A percentile compares a stretch with the other conserved stretches of the same genome.
Evolutionary conservation across 1,284 basidiomycete genomes (phyloP).

Genomic region (Lentinus polychrous): DNA sequence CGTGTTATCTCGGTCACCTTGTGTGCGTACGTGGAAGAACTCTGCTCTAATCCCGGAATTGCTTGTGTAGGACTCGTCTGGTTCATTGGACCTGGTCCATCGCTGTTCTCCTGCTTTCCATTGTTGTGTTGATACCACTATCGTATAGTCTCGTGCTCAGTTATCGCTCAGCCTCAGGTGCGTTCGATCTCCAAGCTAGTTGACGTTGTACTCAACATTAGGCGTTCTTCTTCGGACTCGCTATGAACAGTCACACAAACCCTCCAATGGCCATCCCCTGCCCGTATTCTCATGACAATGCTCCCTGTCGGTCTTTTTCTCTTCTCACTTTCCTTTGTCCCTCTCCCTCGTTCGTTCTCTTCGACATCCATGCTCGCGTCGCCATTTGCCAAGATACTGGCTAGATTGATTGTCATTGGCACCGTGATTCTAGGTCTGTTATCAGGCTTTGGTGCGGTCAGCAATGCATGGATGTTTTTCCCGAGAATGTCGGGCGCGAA

Average conservation of each 20-base stretch:
- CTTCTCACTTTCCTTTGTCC: constrained; percentile 55
- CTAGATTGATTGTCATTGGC: constrained; percentile 68
- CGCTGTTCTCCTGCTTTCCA: constrained; percentile 43
- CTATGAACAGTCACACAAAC: constrained; percentile 18
- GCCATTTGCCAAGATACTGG: constrained; percentile 38
- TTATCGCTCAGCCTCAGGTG: constrained; percentile 19
- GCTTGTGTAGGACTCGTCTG: constrained; percentile 41
- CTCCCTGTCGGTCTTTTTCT: constrained; percentile 51
- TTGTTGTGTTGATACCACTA: constrained; percentile 56
- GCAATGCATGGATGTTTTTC: constrained; percentile 50
- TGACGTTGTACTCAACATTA: constrained; percentile 8
- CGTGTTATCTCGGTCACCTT: constrained; percentile 20
- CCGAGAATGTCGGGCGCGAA: constrained; percentile 21
- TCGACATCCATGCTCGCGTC: constrained; percentile 25
- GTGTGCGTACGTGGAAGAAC: not conserved
- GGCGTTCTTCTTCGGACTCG: constrained; percentile 2
- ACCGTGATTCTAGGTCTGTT: constrained; percentile 65
- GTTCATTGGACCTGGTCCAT: constrained; percentile 62
- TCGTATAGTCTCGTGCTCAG: constrained; percentile 54
- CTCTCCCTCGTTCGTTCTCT: constrained; percentile 46
- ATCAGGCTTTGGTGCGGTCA: constrained; percentile 70
- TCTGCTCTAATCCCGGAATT: not conserved
- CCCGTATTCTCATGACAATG: constrained; percentile 36
- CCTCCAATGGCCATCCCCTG: constrained; percentile 23
- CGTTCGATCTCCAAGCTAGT: constrained; percentile 7